Conservation (phyloP, 148 eudicot species). For the Camellia lanceoleosa region DNA sequence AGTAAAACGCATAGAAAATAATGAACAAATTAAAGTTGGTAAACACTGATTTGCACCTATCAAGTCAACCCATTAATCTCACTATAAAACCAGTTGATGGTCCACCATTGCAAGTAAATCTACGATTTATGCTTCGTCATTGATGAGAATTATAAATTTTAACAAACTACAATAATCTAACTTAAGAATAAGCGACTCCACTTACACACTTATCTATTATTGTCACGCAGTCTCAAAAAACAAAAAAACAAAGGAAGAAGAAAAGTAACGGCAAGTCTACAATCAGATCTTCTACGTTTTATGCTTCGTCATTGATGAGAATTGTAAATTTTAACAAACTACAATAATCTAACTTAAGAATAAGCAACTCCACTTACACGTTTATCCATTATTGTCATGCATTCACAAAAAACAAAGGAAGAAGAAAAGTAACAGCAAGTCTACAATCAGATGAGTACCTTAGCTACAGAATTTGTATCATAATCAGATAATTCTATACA, state of each 20-base stretch:
- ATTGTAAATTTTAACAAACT: background rate
- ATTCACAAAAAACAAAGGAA: background rate
- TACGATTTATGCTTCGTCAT: background rate
- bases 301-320: background rate
- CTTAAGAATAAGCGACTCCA: background rate
- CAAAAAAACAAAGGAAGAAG: background rate
- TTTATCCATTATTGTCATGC: background rate
- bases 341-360: background rate
- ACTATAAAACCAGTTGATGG: background rate
- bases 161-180: background rate
- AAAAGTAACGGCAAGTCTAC: too few species aligned
- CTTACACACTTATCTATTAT: background rate
- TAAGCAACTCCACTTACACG: background rate
- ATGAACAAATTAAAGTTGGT: background rate
- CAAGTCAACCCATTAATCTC: background rate
- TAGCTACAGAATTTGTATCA: background rate
- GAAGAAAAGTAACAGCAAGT: too few species aligned
- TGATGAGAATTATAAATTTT: background rate
- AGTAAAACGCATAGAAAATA: background rate
- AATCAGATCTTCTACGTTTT: background rate
- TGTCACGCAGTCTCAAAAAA: background rate
- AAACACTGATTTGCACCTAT: background rate
- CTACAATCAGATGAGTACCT: background rate
- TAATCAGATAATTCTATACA: background rate
- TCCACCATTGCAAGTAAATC: background rate